phyloP scores from a whole-genome alignment of 352 stramenopile genomes.

The Phytophthora macrochlamydospora region DNA sequence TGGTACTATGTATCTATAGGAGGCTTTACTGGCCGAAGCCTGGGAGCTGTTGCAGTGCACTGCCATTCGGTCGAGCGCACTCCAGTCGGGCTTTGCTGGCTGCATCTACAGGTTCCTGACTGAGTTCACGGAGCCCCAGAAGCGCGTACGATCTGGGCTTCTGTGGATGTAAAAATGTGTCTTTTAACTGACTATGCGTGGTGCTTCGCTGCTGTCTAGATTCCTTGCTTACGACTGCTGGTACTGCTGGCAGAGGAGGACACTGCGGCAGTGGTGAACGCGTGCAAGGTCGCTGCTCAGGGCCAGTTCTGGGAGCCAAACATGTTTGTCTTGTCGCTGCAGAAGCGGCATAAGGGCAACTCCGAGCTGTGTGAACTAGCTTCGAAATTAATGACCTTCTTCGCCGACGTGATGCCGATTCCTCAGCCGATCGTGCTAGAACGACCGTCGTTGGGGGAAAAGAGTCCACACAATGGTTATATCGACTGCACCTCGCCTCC shows the following conservation, averaged over 20 bases:
- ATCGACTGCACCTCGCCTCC: neutral
- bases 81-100: slow-evolving; percentile 60
- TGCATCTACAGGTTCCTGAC: slow-evolving; percentile 67
- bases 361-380: slow-evolving; percentile 46
- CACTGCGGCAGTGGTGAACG: slow-evolving; percentile 45
- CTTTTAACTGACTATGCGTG: slow-evolving; percentile 12
- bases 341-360: slow-evolving; percentile 71
- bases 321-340: slow-evolving; percentile 80
- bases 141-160: slow-evolving; percentile 47
- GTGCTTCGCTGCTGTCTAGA: slow-evolving; percentile 27
- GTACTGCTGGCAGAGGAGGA: slow-evolving; percentile 63
- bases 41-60: slow-evolving; percentile 55
- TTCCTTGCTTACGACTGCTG: slow-evolving; percentile 59
- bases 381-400: slow-evolving; percentile 43
- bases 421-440: slow-evolving; percentile 52
- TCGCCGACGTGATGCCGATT: slow-evolving; percentile 64
- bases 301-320: slow-evolving; percentile 77
- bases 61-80: slow-evolving; percentile 45
- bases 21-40: slow-evolving; percentile 61
- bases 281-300: slow-evolving; percentile 68
- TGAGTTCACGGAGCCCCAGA: slow-evolving; percentile 53
- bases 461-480: neutral
- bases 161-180: neutral
- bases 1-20: slow-evolving; percentile 30
- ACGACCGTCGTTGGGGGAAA: slow-evolving; percentile 4